Base-by-base conservation (phyloP, 345 rosid species). In the Lepidium africanum region DNA sequence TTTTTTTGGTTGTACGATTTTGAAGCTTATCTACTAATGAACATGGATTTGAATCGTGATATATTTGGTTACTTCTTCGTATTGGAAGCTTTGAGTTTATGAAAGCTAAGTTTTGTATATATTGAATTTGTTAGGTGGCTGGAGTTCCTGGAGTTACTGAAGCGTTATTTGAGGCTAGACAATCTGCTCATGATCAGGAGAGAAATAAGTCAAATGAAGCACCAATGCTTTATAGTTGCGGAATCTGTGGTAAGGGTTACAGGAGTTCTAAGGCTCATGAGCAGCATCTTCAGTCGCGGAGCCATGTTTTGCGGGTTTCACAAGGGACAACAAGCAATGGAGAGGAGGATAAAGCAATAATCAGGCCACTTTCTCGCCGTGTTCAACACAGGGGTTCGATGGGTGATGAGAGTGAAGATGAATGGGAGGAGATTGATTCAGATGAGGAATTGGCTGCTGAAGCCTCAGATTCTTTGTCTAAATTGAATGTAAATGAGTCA, bases 81-180 rank as follows among this genome's bases (percentile, higher is more conserved):
- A 39, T 59, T 46, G 52, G 32, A 9, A 27, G 16, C 9, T 6
- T 10, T 42, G 33, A 9, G n/a, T 21, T 47, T 35, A 35, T 63
- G 57, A 13, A 36, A 19, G 23, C 50, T 14, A 11, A 63, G 38
- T 7, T 69, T 6, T 50, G 45, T 35, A 35, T 42, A 21, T 19
- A 37, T 53, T 47, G 48, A 8, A 10, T 27, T 11, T 36, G 10
- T 17, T 69, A 94, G 97, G 86, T 94, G 3, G 97, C 97, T 71
- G 97, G 96, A 51, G 97, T 94, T 74, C 97, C 99, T 0, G 99
- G 96, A 52, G 99, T 94, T 79, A 91, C 93, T 1, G 90, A 89
- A 77, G 88, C 85, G 1, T 69, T 94, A 50, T 94, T 86, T 78
- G 68, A 79, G 63, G 96, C 96, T 5, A 86, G 87, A 76, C 95